Evolutionary conservation across 768 basidiomycete species (phyloP).

Genomic region (Pulveroboletus sp.): DNA sequence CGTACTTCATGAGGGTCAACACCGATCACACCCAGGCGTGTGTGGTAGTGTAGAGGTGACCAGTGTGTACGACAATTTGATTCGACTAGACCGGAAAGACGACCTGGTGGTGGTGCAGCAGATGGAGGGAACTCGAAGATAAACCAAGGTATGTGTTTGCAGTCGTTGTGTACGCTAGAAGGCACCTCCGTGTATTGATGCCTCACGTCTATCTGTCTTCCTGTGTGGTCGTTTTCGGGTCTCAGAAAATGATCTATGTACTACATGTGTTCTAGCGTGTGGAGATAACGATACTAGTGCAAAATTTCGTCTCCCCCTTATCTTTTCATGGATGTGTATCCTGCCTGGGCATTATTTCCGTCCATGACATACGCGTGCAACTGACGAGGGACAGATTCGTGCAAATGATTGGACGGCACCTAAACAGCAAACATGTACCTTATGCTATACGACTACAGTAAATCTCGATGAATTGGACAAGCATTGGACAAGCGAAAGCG

Average conservation of each 20-base stretch:
- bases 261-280: not conserved
- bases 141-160: not conserved
- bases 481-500: too few relatives aligned
- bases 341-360: too few relatives aligned
- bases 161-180: too few relatives aligned
- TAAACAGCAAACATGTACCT: too few relatives aligned
- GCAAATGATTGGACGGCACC: too few relatives aligned
- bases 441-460: too few relatives aligned
- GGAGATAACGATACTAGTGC: constrained; percentile 1
- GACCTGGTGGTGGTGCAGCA: not conserved
- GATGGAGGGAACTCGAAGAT: too few relatives aligned
- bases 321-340: too few relatives aligned
- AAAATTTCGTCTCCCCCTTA: not conserved
- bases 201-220: not conserved
- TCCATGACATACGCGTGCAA: too few relatives aligned
- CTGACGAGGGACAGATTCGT: too few relatives aligned
- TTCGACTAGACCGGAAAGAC: not conserved
- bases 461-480: too few relatives aligned
- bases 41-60: not conserved
- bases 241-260: not conserved
- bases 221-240: not conserved
- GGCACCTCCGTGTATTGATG: not conserved
- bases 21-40: not conserved
- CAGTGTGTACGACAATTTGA: not conserved
- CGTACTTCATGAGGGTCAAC: not conserved